Evolutionary conservation across 805 yeast species (phyloP).

Genomic region (Schizosaccharomyces octosporus): DNA sequence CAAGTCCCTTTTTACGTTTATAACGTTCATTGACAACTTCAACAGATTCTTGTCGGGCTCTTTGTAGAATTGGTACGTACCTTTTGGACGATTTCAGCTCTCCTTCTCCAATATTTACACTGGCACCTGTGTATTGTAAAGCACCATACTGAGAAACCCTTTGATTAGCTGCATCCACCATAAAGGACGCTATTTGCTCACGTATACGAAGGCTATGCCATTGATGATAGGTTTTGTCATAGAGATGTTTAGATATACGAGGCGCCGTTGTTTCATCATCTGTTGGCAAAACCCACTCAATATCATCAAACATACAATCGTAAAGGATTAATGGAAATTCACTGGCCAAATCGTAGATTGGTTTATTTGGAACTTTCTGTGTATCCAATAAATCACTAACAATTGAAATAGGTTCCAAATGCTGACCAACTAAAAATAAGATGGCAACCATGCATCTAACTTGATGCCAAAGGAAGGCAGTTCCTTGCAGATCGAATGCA

Average conservation of each 20-base stretch:
- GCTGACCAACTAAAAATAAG: conserved; percentile 58
- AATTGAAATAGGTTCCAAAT: conserved; percentile 34
- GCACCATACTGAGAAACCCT: conserved; percentile 6
- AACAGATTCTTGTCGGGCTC: conserved; percentile 39
- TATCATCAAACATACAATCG: conserved; percentile 52
- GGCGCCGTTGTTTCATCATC: background rate
- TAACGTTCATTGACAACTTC: conserved; percentile 43
- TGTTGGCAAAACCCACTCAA: conserved; percentile 5
- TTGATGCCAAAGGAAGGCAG: conserved; percentile 93
- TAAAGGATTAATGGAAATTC: conserved; percentile 70
- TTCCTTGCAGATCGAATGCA: conserved; percentile 56
- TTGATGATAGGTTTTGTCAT: background rate
- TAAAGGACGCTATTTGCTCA: background rate
- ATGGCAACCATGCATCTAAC: conserved; percentile 87
- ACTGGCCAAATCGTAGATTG: conserved; percentile 68
- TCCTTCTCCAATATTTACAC: conserved; percentile 54
- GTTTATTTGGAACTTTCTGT: conserved; percentile 34
- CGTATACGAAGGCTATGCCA: background rate
- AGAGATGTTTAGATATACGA: background rate
- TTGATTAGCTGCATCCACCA: conserved; percentile 12
- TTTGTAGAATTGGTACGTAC: conserved; percentile 32
- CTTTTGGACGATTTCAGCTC: conserved; percentile 30
- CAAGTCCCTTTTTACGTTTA: background rate
- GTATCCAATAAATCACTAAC: conserved; percentile 36
- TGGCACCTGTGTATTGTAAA: background rate